Evolutionary conservation across 805 yeast species (phyloP).

Genomic region (Priceomyces castillae): DNA sequence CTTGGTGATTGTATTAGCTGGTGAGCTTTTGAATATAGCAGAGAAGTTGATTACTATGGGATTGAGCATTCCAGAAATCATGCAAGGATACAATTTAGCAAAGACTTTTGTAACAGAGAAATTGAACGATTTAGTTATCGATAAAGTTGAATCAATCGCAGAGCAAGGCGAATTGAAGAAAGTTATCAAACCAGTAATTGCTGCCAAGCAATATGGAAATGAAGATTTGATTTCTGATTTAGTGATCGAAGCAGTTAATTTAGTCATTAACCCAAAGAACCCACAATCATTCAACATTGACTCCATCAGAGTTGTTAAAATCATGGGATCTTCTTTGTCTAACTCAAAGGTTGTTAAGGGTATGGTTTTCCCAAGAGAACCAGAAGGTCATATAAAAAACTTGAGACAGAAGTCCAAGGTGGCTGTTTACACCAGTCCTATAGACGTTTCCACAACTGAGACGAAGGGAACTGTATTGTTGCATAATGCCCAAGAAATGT

Average conservation of each 20-base stretch:
- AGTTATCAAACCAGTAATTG: conserved; percentile 80
- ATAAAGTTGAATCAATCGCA: conserved; percentile 55
- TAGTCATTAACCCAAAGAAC: conserved; percentile 65
- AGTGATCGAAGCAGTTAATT: conserved; percentile 80
- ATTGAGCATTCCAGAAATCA: conserved; percentile 85
- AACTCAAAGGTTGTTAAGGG: conserved; percentile 85
- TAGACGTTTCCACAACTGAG: conserved; percentile 95
- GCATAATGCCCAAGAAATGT: conserved; percentile 96
- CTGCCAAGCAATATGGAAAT: conserved; percentile 89
- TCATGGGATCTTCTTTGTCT: conserved; percentile 84
- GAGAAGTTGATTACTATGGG: conserved; percentile 85
- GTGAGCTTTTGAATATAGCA: conserved; percentile 83
- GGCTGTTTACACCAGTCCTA: conserved; percentile 89
- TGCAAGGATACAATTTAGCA: conserved; percentile 92
- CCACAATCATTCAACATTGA: conserved; percentile 81
- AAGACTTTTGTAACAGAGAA: conserved; percentile 66
- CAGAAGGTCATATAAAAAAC: conserved; percentile 85
- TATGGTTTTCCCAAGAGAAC: conserved; percentile 97
- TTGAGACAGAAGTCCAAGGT: conserved; percentile 67
- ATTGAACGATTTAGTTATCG: conserved; percentile 63
- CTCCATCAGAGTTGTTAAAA: conserved; percentile 90
- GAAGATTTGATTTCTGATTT: conserved; percentile 75
- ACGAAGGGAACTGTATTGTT: conserved; percentile 95
- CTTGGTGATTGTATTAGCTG: conserved; percentile 87
- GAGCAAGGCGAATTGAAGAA: conserved; percentile 59